Conservation (phyloP, 2,329 filamentous ascomycete species). For the Exophiala alcalophila region DNA sequence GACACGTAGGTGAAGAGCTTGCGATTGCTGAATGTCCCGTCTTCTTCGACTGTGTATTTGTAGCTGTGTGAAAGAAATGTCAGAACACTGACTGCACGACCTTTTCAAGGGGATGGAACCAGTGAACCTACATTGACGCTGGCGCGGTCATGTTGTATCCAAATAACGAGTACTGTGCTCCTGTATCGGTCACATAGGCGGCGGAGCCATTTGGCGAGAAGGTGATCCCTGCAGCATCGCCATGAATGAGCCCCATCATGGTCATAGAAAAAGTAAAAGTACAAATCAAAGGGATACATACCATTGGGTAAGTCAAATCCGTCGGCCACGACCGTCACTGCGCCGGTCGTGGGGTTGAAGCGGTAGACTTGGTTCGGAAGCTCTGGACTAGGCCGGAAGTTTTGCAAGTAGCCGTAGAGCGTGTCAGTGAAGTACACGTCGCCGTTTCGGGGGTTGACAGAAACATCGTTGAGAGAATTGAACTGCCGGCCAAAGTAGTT, state of each 20-base stretch:
- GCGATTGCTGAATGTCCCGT: slow-evolving; percentile 39
- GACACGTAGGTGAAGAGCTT: slow-evolving; percentile 53
- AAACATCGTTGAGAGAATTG: slow-evolving; percentile 30
- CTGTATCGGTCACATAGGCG: slow-evolving; percentile 31
- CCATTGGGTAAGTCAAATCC: slow-evolving; percentile 46
- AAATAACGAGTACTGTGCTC: slow-evolving; percentile 21
- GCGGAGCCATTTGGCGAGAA: slow-evolving; percentile 38
- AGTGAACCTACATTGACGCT: slow-evolving; percentile 21
- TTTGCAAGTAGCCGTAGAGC: slow-evolving; percentile 44
- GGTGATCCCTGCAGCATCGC: slow-evolving; percentile 25
- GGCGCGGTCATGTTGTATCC: slow-evolving; percentile 26
- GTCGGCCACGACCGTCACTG: slow-evolving; percentile 49
- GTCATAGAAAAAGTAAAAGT: too few species aligned
- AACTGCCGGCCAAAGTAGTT: slow-evolving; percentile 56
- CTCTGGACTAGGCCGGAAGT: slow-evolving; percentile 45
- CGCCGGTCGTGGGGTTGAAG: slow-evolving; percentile 42
- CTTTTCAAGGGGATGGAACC: too few species aligned
- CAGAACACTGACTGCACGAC: too few species aligned
- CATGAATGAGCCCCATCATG: too few species aligned
- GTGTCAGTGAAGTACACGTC: slow-evolving; percentile 33
- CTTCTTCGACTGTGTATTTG: slow-evolving; percentile 22
- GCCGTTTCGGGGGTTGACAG: slow-evolving; percentile 26
- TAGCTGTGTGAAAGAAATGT: slow-evolving; percentile 19
- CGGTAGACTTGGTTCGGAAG: slow-evolving; percentile 52
- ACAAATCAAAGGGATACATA: too few species aligned